phyloP scores from a whole-genome alignment of 306 rosid species.

The Prunus armeniaca region DNA sequence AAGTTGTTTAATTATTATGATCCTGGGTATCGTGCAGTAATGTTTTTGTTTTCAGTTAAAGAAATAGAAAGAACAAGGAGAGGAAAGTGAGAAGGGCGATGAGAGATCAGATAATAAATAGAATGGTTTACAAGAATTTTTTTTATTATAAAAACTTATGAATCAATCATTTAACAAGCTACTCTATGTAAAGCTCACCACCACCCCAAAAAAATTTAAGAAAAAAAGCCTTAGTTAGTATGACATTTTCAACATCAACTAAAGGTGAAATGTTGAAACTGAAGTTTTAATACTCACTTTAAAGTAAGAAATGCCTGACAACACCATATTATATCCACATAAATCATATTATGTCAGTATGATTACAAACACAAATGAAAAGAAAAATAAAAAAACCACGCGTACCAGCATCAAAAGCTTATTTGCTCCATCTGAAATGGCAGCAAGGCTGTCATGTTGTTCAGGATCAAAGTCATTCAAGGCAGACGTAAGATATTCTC shows the following conservation, averaged over 20 bases:
- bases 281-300: background rate
- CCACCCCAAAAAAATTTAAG: background rate
- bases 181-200: background rate
- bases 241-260: background rate
- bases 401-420: slow-evolving; percentile 99
- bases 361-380: background rate
- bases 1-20: background rate
- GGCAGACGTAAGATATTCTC: slow-evolving; percentile 97
- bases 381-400: background rate
- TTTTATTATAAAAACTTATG: background rate
- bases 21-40: background rate
- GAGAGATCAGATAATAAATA: background rate
- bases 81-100: background rate
- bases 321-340: background rate
- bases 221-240: background rate
- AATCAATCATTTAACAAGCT: background rate
- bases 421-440: slow-evolving; percentile 96
- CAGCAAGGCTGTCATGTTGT: slow-evolving; percentile 93
- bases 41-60: background rate
- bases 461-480: slow-evolving; percentile 92
- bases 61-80: background rate
- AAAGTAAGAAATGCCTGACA: background rate
- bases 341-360: background rate
- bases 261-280: background rate
- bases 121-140: background rate